Conservation (phyloP, 1,284 basidiomycete species). For the Stygiomarasmius scandens region DNA sequence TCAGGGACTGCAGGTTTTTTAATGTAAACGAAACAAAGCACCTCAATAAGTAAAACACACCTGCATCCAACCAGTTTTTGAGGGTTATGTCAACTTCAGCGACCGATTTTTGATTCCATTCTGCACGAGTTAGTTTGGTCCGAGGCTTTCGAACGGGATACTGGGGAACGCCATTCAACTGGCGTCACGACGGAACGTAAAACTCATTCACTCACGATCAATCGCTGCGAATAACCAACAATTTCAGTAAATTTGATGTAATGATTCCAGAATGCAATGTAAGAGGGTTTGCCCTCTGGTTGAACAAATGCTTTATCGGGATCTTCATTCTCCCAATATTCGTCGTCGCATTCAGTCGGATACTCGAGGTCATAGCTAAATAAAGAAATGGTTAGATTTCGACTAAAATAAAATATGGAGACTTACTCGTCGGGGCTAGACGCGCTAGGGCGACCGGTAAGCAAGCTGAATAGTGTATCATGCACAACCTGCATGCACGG, state of each 20-base stretch:
- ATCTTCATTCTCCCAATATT: slow-evolving; percentile 56
- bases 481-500: no score
- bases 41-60: no score
- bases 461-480: slow-evolving; percentile 10
- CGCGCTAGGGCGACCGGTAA: slow-evolving; percentile 42
- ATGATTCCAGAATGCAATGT: slow-evolving; percentile 53
- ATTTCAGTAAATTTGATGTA: slow-evolving; percentile 60
- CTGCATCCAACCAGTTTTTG: slow-evolving; percentile 11
- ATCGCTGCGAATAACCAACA: slow-evolving; percentile 63
- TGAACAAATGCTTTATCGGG: slow-evolving; percentile 45
- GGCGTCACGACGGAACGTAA: no score
- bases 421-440: slow-evolving; percentile 70
- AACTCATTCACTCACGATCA: slow-evolving; percentile 45
- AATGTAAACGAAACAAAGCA: no score
- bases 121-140: background rate
- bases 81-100: slow-evolving; percentile 5
- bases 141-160: background rate
- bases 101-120: slow-evolving; percentile 9
- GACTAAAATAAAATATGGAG: slow-evolving; percentile 35
- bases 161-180: background rate
- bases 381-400: slow-evolving; percentile 38
- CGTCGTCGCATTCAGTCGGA: slow-evolving; percentile 65
- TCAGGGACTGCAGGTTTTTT: no score
- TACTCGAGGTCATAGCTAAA: slow-evolving; percentile 60
- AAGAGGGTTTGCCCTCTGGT: slow-evolving; percentile 47